A percentile compares a stretch with the other conserved stretches of the same genome.
Evolutionary conservation across 202 grass and related monocot species (phyloP).

Genomic region (Musa balbisiana): DNA sequence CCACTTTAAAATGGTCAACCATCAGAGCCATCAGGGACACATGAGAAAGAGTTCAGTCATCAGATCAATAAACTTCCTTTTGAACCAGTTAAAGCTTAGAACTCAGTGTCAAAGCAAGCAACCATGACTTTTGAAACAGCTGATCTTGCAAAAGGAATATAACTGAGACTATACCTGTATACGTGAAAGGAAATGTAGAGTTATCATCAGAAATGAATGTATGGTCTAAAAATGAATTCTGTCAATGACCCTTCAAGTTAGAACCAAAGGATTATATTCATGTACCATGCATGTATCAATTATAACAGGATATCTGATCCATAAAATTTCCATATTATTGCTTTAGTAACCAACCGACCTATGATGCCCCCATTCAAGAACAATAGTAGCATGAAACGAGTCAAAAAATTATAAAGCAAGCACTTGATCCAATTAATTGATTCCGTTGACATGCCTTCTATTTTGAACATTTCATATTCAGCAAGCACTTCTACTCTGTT

Average conservation of each 20-base stretch:
- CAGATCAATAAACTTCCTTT: neutral
- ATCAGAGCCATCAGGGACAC: neutral
- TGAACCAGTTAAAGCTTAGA: constrained; percentile 23
- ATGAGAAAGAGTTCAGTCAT: neutral
- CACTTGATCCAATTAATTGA: too few relatives aligned
- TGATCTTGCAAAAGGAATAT: constrained; percentile 93
- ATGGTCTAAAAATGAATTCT: too few relatives aligned
- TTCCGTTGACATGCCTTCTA: too few relatives aligned
- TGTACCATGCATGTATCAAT: too few relatives aligned
- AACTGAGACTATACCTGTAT: constrained; percentile 98
- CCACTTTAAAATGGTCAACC: neutral
- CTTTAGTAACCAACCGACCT: too few relatives aligned
- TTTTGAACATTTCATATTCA: too few relatives aligned
- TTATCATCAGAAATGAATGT: neutral
- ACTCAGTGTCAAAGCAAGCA: constrained; percentile 93
- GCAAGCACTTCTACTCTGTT: too few relatives aligned
- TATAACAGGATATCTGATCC: too few relatives aligned
- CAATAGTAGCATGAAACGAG: too few relatives aligned
- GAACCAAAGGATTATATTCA: neutral
- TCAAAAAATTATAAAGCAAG: too few relatives aligned
- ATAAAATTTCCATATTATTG: too few relatives aligned
- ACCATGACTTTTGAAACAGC: constrained; percentile 79
- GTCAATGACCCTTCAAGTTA: neutral
- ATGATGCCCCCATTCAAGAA: too few relatives aligned
- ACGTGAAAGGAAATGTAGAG: constrained; percentile 12